A percentile compares a stretch with the other conserved stretches of the same genome.
Conservation (phyloP, 306 rosid species). For the Astragalus membranaceus region DNA sequence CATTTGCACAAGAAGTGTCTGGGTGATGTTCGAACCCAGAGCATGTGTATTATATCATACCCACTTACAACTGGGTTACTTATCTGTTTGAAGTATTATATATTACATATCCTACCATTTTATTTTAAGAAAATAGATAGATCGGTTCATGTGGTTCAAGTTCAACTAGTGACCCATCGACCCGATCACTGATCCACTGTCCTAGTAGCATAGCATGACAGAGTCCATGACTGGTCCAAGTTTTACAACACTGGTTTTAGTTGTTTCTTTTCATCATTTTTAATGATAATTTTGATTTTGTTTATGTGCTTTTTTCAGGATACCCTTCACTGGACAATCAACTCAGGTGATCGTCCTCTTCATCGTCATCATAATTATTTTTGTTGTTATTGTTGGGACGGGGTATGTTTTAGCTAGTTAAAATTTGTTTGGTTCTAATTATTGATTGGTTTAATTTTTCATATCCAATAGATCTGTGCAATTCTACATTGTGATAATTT, state of each 20-base stretch:
- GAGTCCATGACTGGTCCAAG: too few relatives aligned
- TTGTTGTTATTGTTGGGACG: background rate
- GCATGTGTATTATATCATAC: too few relatives aligned
- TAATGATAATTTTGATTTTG: background rate
- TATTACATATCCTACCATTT: too few relatives aligned
- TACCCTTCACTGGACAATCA: constrained; percentile 48
- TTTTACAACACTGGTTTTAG: background rate
- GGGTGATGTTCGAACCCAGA: too few relatives aligned
- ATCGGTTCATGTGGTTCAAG: too few relatives aligned
- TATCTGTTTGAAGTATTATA: too few relatives aligned
- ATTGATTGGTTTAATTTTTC: background rate
- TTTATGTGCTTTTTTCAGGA: constrained; percentile 42
- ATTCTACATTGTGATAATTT: background rate
- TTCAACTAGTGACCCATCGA: too few relatives aligned
- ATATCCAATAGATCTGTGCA: background rate
- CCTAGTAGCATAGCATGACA: too few relatives aligned
- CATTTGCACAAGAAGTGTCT: too few relatives aligned
- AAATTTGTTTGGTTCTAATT: background rate
- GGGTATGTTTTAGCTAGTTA: background rate
- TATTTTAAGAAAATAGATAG: too few relatives aligned
- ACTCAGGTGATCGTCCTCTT: constrained; percentile 45
- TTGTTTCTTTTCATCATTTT: background rate
- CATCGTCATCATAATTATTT: background rate
- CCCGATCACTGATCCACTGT: too few relatives aligned
- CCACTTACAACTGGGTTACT: too few relatives aligned